Conservation (phyloP, 768 basidiomycete genomes). For the Phylloporus arenicola region DNA sequence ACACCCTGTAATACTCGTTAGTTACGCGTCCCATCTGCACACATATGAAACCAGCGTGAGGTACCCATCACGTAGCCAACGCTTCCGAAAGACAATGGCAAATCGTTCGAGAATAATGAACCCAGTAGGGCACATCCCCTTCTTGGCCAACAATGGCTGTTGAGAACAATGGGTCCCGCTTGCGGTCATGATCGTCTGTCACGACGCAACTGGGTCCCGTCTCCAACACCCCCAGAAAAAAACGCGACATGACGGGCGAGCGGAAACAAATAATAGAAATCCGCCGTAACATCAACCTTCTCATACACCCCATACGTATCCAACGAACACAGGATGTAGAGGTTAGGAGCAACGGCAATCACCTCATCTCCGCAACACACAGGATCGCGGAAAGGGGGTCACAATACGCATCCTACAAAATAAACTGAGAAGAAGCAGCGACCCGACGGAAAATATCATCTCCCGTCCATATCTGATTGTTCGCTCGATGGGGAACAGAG, state of each 20-base stretch:
- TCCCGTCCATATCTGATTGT: background rate
- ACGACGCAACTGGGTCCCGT: background rate
- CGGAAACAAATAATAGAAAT: background rate
- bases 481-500: conserved; percentile 7
- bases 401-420: background rate
- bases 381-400: conserved; percentile 13
- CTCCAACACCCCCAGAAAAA: background rate
- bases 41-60: background rate
- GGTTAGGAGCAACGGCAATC: conserved; percentile 26
- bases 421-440: background rate
- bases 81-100: conserved; percentile 2
- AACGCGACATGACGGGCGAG: background rate
- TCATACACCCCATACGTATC: background rate
- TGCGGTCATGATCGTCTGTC: background rate
- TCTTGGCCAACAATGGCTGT: conserved; percentile 20
- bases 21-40: background rate
- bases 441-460: background rate
- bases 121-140: conserved; percentile 9
- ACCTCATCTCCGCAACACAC: conserved; percentile 24
- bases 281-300: background rate
- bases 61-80: background rate
- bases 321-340: conserved; percentile 7
- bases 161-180: background rate
- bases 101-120: conserved; percentile 1
- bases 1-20: conserved; percentile 31